Evolutionary conservation across 768 basidiomycete genomes (phyloP).

Genomic region (Daedaleopsis nitida): DNA sequence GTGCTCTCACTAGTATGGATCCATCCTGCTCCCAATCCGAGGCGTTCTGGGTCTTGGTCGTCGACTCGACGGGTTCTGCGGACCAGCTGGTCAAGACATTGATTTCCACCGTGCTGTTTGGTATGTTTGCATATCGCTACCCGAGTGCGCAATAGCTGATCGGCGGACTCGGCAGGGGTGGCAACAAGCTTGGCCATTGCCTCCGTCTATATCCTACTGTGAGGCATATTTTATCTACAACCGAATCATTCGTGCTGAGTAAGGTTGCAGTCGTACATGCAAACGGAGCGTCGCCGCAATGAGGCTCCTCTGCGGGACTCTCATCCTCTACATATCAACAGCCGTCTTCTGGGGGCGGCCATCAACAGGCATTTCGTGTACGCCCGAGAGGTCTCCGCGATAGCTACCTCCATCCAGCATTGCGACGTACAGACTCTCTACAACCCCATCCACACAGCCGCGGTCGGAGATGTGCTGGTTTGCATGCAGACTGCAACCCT

Average conservation of each 20-base stretch:
- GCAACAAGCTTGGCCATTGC: background rate
- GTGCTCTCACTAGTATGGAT: no score
- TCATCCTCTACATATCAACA: background rate
- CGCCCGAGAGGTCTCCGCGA: background rate
- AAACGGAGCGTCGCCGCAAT: background rate
- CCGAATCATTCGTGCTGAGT: no score
- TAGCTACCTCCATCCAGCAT: background rate
- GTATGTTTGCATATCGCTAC: no score
- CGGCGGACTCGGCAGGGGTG: background rate
- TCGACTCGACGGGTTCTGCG: no score
- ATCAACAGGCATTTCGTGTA: background rate
- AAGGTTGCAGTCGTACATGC: background rate
- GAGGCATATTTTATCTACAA: background rate
- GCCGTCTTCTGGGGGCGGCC: background rate
- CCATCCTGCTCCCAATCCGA: no score
- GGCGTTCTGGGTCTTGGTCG: no score
- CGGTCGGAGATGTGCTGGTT: background rate
- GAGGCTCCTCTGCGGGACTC: background rate
- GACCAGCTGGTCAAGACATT: no score
- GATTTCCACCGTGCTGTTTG: no score
- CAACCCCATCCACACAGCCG: no score
- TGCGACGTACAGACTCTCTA: no score
- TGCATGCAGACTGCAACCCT: background rate
- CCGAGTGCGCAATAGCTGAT: no score
- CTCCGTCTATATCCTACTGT: background rate